Evolutionary conservation across 345 rosid genomes (phyloP).

Genomic region (Streptanthus diversifolius): DNA sequence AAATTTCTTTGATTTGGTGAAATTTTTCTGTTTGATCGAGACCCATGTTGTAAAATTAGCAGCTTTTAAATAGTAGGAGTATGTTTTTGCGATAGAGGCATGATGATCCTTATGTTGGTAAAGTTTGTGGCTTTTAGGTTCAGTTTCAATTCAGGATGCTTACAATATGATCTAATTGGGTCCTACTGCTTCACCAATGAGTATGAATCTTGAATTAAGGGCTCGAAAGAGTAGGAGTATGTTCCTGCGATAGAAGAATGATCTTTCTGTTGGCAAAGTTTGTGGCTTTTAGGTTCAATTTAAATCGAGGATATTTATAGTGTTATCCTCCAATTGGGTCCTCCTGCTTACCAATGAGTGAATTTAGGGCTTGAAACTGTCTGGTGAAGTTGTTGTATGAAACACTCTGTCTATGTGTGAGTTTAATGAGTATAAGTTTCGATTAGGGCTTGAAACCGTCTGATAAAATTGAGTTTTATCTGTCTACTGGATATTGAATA

Average conservation of each 20-base stretch:
- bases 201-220: slow-evolving; percentile 4
- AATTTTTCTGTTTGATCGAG: neutral
- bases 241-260: neutral
- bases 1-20: neutral
- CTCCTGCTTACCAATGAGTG: neutral
- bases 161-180: neutral
- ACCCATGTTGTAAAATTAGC: slow-evolving; percentile 17
- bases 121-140: slow-evolving; percentile 14
- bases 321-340: neutral
- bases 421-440: slow-evolving; percentile 1
- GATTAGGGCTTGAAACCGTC: neutral
- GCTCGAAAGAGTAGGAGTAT: neutral
- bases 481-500: neutral
- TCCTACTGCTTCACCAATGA: neutral
- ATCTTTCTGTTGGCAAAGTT: neutral
- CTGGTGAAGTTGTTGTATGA: neutral
- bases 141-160: slow-evolving; percentile 1
- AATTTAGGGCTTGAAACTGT: neutral
- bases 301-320: neutral
- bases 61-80: neutral
- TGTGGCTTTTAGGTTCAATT: slow-evolving; percentile 15
- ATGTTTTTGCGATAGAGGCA: neutral
- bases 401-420: neutral
- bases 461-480: neutral
- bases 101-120: neutral